A percentile compares a stretch with the other conserved stretches of the same genome.
Evolutionary conservation across 352 stramenopile genomes (phyloP).

Genomic region (Phytophthora sansomeana): DNA sequence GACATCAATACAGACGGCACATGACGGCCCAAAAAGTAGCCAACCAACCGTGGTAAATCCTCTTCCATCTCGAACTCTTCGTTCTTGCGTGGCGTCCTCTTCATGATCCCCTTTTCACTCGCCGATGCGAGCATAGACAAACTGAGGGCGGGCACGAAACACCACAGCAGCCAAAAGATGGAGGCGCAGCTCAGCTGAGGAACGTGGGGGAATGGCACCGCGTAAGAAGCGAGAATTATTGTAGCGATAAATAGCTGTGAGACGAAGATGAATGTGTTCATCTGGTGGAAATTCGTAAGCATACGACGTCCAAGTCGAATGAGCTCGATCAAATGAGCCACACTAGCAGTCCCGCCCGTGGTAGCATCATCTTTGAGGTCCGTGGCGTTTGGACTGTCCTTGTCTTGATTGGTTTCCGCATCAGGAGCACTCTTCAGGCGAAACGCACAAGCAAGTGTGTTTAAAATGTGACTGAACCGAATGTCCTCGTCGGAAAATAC

Average conservation of each 20-base stretch:
- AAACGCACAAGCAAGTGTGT: conserved; percentile 83
- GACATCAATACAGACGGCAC: conserved; percentile 65
- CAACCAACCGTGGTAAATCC: conserved; percentile 60
- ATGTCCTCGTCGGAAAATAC: conserved; percentile 79
- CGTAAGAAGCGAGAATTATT: conserved; percentile 70
- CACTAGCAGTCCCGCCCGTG: conserved; percentile 47
- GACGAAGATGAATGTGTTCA: conserved; percentile 88
- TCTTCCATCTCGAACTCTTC: conserved; percentile 69
- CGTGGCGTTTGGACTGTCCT: conserved; percentile 1
- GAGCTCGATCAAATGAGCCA: conserved; percentile 81
- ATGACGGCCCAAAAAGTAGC: conserved; percentile 80
- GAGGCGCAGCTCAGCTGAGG: conserved; percentile 77
- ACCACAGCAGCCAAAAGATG: conserved; percentile 88
- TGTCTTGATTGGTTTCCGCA: conserved; percentile 23
- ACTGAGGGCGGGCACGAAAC: conserved; percentile 77
- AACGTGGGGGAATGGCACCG: conserved; percentile 79
- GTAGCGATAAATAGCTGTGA: conserved; percentile 85
- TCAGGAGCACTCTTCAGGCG: conserved; percentile 52
- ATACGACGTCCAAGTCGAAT: conserved; percentile 80
- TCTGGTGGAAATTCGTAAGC: conserved; percentile 88
- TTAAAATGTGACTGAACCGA: conserved; percentile 86
- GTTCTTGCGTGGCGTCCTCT: conserved; percentile 88
- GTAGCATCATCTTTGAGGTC: conserved; percentile 37
- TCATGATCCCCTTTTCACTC: conserved; percentile 81
- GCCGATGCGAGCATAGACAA: conserved; percentile 81